Percentiles rank a stretch among this genome's conserved stretches.
phyloP scores from a whole-genome alignment of 208 protist species.

The Porcisia deanei region DNA sequence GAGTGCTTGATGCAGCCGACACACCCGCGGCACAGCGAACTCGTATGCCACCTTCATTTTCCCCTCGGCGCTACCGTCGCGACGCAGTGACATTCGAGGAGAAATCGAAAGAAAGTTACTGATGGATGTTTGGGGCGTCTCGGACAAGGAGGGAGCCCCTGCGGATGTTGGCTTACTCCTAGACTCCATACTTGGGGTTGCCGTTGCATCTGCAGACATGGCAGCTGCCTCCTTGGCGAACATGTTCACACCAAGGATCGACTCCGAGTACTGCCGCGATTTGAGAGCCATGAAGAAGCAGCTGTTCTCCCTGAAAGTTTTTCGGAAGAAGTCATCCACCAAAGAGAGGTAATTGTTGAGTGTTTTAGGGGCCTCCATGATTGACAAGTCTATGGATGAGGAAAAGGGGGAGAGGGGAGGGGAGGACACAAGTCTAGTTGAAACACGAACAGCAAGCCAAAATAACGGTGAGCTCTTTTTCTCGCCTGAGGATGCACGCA shows the following conservation, averaged over 20 bases:
- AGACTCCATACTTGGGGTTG: not conserved
- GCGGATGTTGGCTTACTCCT: not conserved
- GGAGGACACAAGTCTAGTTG: not conserved
- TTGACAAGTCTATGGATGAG: not conserved
- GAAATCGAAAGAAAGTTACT: conserved; percentile 63
- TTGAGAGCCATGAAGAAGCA: conserved; percentile 76
- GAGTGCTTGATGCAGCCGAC: conserved; percentile 70
- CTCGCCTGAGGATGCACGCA: not conserved
- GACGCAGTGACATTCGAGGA: conserved; percentile 64
- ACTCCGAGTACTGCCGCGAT: conserved; percentile 68
- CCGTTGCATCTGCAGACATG: conserved; percentile 9
- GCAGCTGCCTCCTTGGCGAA: conserved; percentile 30
- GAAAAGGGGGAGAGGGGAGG: not conserved
- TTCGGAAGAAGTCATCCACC: conserved; percentile 88
- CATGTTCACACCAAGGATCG: conserved; percentile 42
- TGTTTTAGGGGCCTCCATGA: conserved; percentile 66
- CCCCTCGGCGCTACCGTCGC: conserved; percentile 57
- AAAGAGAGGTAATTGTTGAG: conserved; percentile 78
- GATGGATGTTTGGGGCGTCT: not conserved
- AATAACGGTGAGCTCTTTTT: not conserved
- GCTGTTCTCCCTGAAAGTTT: conserved; percentile 85
- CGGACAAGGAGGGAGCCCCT: not conserved
- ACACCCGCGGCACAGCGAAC: conserved; percentile 60
- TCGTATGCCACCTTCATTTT: conserved; percentile 81
- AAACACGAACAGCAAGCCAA: not conserved